A percentile compares a stretch with the other conserved stretches of the same genome.
Conservation (phyloP, 768 basidiomycete species). For the Rhizopogon vulgaris region DNA sequence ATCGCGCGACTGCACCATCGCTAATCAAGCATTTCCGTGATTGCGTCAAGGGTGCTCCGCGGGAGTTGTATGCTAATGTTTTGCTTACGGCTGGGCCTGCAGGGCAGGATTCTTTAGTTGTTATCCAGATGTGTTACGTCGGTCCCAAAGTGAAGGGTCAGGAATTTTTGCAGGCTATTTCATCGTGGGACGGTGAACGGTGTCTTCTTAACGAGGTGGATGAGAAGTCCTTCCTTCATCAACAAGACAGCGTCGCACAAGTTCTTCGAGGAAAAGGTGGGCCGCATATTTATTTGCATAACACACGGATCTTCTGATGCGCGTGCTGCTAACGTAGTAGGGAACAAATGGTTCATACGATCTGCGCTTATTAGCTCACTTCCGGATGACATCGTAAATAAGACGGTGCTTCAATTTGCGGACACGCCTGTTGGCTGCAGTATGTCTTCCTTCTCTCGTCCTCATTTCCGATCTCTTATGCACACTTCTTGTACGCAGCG, state of each 20-base stretch:
- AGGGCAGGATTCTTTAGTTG: slow-evolving; percentile 77
- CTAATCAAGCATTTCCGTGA: slow-evolving; percentile 90
- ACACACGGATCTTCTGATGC: neutral
- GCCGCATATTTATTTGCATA: slow-evolving; percentile 9
- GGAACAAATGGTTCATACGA: slow-evolving; percentile 88
- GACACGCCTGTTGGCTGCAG: slow-evolving; percentile 88
- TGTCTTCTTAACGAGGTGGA: slow-evolving; percentile 87
- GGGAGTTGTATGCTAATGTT: slow-evolving; percentile 85
- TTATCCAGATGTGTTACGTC: slow-evolving; percentile 88
- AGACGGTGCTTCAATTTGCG: slow-evolving; percentile 76
- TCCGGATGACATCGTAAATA: slow-evolving; percentile 79
- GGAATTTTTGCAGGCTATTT: slow-evolving; percentile 77
- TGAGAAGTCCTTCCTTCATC: slow-evolving; percentile 83
- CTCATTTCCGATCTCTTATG: neutral
- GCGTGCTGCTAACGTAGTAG: slow-evolving; percentile 36
- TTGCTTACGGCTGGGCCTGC: slow-evolving; percentile 87
- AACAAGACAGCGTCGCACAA: slow-evolving; percentile 90
- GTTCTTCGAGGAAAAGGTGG: slow-evolving; percentile 79
- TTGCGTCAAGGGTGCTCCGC: slow-evolving; percentile 83
- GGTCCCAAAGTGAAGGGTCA: slow-evolving; percentile 69
- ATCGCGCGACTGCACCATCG: slow-evolving; percentile 79
- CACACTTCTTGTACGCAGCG: slow-evolving; percentile 35
- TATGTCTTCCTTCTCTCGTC: slow-evolving; percentile 34
- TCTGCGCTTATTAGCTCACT: slow-evolving; percentile 78
- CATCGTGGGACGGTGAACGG: slow-evolving; percentile 83